Evolutionary conservation across 2,329 filamentous ascomycete genomes (phyloP), one percentile per base, ranked within the genome.

Genomic region (Epichloe festucae): DNA sequence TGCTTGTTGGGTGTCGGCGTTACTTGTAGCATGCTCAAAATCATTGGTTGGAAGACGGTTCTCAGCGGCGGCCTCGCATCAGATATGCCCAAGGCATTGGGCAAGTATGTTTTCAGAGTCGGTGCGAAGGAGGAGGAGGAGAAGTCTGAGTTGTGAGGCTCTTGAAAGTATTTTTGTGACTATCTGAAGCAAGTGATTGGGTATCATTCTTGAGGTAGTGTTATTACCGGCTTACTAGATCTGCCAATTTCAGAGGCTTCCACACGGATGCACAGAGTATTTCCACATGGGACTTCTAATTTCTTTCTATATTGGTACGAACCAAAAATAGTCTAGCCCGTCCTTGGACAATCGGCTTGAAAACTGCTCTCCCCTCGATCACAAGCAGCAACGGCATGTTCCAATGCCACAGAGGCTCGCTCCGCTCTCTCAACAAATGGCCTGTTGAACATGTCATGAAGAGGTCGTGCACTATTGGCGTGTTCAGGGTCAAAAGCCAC

Each of bases 401-500:
- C 68, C 50, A 81, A 62, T 10, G 72, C 67, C 62, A 65, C 70
- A 5, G 68, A 68, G 0, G 81, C 82, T 60, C 68, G 71, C 46
- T 66, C 66, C 61, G 87, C 82, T 38, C 71, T 68, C 60, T 67
- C 73, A 52, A 75, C 67, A 59, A 87, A 81, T 0, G 68, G 66
- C 1, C 70, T 67, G 60, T 82, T 83, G 60, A 85, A 86, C 42
- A 77, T 64, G 46, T 70, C 68, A 31, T 78, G 77, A 42, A 87
- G 63, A 12, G 85, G 67, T 58, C 76, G 72, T 34, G 66, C 66
- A 55, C 80, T 79, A 73, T 90, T 89, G 46, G 86, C 87, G 73
- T 94, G 88, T 53, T 84, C 78, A n/a, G 73, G 67, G 4, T 83
- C 85, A 65, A 94, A 93, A 12, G 79, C 76, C 51, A 89, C 71